phyloP scores from a whole-genome alignment of 257 asterid species.

The Leonotis leonurus region DNA sequence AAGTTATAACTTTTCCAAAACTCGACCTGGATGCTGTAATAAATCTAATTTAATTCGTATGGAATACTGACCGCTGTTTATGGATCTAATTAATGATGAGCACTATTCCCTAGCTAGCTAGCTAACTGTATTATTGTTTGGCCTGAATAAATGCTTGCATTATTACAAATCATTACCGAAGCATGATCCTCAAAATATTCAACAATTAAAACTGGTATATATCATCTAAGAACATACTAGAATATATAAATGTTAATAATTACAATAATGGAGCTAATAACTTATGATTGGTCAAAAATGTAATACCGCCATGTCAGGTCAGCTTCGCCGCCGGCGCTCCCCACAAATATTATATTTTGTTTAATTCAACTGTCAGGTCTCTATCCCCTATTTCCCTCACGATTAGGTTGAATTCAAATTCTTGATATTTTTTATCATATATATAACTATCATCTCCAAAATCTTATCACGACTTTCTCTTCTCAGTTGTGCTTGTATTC shows the following conservation, averaged over 20 bases:
- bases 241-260: background rate
- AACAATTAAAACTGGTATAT: background rate
- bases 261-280: constrained; percentile 3
- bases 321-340: constrained; percentile 16
- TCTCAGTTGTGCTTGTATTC: background rate
- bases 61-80: no score
- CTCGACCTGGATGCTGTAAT: no score
- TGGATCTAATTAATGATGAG: no score
- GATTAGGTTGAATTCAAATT: constrained; percentile 10
- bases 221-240: background rate
- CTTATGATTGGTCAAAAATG: constrained; percentile 10
- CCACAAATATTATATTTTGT: background rate
- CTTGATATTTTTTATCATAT: background rate
- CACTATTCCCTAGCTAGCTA: no score
- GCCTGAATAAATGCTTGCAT: constrained; percentile 7
- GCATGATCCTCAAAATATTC: constrained; percentile 1
- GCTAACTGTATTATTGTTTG: no score
- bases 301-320: background rate
- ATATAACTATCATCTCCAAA: constrained; percentile 6
- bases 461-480: background rate
- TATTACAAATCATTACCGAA: constrained; percentile 7
- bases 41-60: no score
- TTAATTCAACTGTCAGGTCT: background rate
- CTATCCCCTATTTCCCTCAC: background rate
- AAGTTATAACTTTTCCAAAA: no score